Conservation (phyloP, 176 grass and related monocot genomes). For the Carex littledalei region DNA sequence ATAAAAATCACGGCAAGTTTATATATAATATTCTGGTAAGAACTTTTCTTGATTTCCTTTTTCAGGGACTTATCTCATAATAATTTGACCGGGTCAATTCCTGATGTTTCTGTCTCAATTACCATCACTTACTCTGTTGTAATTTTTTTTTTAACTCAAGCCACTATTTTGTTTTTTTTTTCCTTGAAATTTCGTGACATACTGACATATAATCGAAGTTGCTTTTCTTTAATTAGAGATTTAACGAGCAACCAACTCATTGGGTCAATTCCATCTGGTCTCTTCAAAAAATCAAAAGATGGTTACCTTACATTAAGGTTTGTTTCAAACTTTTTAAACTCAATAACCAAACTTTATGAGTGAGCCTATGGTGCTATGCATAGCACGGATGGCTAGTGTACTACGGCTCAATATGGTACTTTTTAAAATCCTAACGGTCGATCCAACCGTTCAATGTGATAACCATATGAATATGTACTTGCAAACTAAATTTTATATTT, state of each 20-base stretch:
- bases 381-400: too few species aligned
- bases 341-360: not conserved
- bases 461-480: too few species aligned
- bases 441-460: too few species aligned
- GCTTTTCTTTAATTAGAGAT: slow-evolving; percentile 32
- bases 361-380: too few species aligned
- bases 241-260: slow-evolving; percentile 44
- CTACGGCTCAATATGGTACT: too few species aligned
- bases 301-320: slow-evolving; percentile 43
- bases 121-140: slow-evolving; percentile 41
- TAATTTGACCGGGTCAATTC: slow-evolving; percentile 49
- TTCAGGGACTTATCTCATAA: slow-evolving; percentile 68
- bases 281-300: slow-evolving; percentile 36
- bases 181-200: not conserved
- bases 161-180: not conserved
- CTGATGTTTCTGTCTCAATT: slow-evolving; percentile 35
- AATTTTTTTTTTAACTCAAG: not conserved
- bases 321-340: slow-evolving; percentile 1
- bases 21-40: not conserved
- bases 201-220: not conserved
- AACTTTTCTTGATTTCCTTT: too few species aligned
- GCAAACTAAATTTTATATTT: too few species aligned
- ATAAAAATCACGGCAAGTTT: too few species aligned
- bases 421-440: too few species aligned
- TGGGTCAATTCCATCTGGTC: slow-evolving; percentile 35